Percentiles rank a stretch among this genome's conserved stretches.
phyloP scores from a whole-genome alignment of 495 filamentous ascomycete species.

The Annulohypoxylon bovei region DNA sequence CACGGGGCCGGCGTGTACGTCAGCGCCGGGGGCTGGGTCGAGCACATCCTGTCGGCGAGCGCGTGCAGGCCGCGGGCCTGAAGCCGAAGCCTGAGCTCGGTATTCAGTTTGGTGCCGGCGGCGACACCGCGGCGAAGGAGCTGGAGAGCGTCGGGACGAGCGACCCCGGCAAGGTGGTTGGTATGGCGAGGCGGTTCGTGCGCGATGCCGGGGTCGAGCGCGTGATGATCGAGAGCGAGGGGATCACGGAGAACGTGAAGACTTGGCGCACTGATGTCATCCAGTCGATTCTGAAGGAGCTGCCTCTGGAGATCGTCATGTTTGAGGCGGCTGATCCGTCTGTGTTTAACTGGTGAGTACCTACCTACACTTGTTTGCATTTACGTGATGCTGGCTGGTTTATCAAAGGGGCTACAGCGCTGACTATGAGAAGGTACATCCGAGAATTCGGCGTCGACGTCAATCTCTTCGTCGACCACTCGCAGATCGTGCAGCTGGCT shows the following conservation, averaged over 20 bases:
- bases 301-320: constrained; percentile 67
- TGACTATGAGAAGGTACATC: constrained; percentile 41
- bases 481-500: constrained; percentile 67
- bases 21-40: constrained; percentile 67
- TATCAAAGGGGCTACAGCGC: not conserved
- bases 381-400: not conserved
- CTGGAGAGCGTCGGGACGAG: constrained; percentile 63
- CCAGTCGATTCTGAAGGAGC: constrained; percentile 61
- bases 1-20: constrained; percentile 65
- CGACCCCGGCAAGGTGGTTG: constrained; percentile 62
- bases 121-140: constrained; percentile 61
- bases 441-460: constrained; percentile 69
- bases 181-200: constrained; percentile 62
- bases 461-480: constrained; percentile 69
- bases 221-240: constrained; percentile 71
- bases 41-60: constrained; percentile 62
- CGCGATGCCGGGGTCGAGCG: constrained; percentile 63
- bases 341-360: constrained; percentile 68
- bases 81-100: constrained; percentile 69
- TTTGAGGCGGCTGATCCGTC: constrained; percentile 69
- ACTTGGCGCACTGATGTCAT: constrained; percentile 68
- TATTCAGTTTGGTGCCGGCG: constrained; percentile 69
- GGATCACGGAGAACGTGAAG: constrained; percentile 68
- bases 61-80: constrained; percentile 61
- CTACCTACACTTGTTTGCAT: no score